phyloP scores from a whole-genome alignment of 2,329 filamentous ascomycete genomes.

The Cladosporium oxysporum region DNA sequence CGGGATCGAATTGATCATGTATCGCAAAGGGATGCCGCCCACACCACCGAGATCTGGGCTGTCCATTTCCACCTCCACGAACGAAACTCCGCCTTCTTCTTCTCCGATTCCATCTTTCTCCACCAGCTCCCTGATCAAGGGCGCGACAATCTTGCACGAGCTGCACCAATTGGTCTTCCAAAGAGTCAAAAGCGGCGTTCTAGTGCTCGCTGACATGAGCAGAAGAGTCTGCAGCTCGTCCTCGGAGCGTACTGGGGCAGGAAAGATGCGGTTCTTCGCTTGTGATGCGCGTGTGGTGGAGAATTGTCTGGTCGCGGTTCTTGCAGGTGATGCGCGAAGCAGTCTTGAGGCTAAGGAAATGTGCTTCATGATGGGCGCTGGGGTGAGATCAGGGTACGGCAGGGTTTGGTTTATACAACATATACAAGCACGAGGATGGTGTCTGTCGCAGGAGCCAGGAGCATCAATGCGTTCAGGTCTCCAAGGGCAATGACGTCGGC shows the following conservation, averaged over 20 bases:
- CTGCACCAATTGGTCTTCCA: constrained; percentile 54
- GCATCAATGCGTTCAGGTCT: background rate
- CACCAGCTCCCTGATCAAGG: constrained; percentile 46
- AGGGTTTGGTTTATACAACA: background rate
- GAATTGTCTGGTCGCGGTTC: constrained; percentile 23
- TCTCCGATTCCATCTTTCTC: constrained; percentile 48
- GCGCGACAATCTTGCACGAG: constrained; percentile 46
- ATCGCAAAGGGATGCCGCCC: constrained; percentile 42
- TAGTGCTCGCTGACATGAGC: constrained; percentile 48
- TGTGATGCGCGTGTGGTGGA: constrained; percentile 22
- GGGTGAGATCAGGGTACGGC: background rate
- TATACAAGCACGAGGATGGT: background rate
- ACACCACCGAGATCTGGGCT: constrained; percentile 44
- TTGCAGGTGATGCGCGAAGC: background rate
- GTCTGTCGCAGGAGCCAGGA: background rate
- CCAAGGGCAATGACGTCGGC: background rate
- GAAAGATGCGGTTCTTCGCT: constrained; percentile 40
- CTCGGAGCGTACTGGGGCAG: constrained; percentile 46
- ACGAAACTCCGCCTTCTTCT: constrained; percentile 47
- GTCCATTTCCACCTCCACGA: constrained; percentile 53
- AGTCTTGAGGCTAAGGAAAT: background rate
- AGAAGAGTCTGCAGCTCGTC: constrained; percentile 51
- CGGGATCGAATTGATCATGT: constrained; percentile 50
- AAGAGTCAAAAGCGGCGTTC: constrained; percentile 49
- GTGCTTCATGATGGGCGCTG: background rate